Evolutionary conservation across 2,329 filamentous ascomycete species (phyloP).

Genomic region (Paecilomyces variotii): DNA sequence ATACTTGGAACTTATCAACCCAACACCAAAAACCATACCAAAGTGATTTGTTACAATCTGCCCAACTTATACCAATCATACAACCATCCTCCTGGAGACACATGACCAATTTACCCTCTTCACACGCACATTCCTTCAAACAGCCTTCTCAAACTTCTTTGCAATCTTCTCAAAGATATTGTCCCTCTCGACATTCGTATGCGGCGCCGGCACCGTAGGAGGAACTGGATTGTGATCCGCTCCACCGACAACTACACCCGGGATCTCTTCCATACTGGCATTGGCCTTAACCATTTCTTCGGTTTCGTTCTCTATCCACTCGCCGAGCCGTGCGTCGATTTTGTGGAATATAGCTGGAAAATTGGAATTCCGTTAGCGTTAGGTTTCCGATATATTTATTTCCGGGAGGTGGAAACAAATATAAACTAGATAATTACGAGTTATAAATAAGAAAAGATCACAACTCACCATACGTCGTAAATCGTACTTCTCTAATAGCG

Average conservation of each 20-base stretch:
- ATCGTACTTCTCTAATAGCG: neutral
- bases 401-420: too few species aligned
- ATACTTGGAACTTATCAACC: too few species aligned
- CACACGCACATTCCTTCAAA: neutral
- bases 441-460: too few species aligned
- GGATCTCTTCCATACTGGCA: neutral
- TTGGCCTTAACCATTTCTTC: neutral
- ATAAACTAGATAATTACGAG: too few species aligned
- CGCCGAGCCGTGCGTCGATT: neutral
- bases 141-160: neutral
- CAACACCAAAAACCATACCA: too few species aligned
- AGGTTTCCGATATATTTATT: too few species aligned
- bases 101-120: neutral
- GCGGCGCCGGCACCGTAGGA: neutral
- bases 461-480: neutral
- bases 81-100: neutral
- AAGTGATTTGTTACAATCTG: neutral
- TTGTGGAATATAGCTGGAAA: neutral
- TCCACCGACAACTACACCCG: neutral
- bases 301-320: neutral
- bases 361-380: neutral
- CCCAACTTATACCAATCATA: neutral
- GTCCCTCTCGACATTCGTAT: neutral
- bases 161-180: neutral
- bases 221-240: neutral